A percentile compares a stretch with the other conserved stretches of the same genome.
These are phyloP conservation scores for Collybia sordida DNA, from an alignment of 768 basidiomycete species.

Conservation along the genomic window DNA sequence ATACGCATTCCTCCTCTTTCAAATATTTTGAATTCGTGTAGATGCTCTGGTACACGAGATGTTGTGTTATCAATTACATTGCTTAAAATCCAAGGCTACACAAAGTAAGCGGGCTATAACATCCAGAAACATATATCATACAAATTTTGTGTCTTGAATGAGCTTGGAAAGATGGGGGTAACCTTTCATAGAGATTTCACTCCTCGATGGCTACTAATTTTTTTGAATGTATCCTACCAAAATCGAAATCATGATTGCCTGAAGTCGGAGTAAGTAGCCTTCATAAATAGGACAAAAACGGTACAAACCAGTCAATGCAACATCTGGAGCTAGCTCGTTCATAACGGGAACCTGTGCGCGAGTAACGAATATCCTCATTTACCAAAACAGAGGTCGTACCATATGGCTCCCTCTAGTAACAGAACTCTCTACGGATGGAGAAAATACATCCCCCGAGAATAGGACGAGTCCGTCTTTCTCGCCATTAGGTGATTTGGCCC, in stretches of 20 bases:
- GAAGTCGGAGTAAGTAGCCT: neutral
- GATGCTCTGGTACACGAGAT: constrained; percentile 54
- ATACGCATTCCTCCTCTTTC: constrained; percentile 71
- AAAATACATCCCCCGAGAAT: constrained; percentile 90
- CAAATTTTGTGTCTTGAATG: constrained; percentile 72
- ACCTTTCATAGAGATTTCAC: constrained; percentile 31
- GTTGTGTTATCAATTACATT: constrained; percentile 79
- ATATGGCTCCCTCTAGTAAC: constrained; percentile 91
- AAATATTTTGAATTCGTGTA: constrained; percentile 64
- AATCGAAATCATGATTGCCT: constrained; percentile 96
- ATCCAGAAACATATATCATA: constrained; percentile 31
- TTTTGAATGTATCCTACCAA: constrained; percentile 44
- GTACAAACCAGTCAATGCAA: constrained; percentile 71
- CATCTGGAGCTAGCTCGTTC: constrained; percentile 78
- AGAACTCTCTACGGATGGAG: constrained; percentile 83
- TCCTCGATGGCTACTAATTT: neutral
- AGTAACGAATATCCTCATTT: neutral
- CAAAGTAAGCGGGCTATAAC: neutral
- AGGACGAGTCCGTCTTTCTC: constrained; percentile 71
- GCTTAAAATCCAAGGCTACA: constrained; percentile 85
- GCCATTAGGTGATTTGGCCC: constrained; percentile 48
- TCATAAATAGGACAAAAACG: neutral
- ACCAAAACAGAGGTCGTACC: constrained; percentile 40
- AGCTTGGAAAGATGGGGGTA: constrained; percentile 68
- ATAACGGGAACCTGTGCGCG: constrained; percentile 77